Percentiles rank a stretch among this genome's conserved stretches.
Conservation (phyloP, 768 basidiomycete species). For the Hygrocybe punicea region DNA sequence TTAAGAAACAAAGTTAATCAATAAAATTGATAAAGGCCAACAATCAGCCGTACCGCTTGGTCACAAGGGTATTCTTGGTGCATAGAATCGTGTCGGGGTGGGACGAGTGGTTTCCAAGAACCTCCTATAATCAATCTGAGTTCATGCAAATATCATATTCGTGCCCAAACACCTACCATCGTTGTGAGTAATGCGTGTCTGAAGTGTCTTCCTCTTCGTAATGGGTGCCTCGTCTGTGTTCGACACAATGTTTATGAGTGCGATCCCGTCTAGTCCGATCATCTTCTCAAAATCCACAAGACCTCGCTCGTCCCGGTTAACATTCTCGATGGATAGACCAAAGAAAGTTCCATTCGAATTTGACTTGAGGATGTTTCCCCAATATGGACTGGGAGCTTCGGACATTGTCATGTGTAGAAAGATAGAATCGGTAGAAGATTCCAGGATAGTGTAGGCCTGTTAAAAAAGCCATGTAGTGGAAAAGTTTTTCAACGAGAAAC, state of each 20-base stretch:
- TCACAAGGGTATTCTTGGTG: slow-evolving; percentile 70
- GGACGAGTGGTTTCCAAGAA: slow-evolving; percentile 78
- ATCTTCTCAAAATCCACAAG: slow-evolving; percentile 99
- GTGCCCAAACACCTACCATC: slow-evolving; percentile 60
- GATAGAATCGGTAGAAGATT: slow-evolving; percentile 88
- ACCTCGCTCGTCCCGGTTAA: slow-evolving; percentile 83
- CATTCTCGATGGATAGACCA: slow-evolving; percentile 78
- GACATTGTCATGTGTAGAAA: slow-evolving; percentile 97
- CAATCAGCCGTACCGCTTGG: slow-evolving; percentile 48
- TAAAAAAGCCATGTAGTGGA: background rate
- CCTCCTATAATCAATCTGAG: slow-evolving; percentile 50
- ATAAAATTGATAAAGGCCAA: background rate
- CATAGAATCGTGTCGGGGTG: slow-evolving; percentile 73
- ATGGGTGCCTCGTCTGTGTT: slow-evolving; percentile 75
- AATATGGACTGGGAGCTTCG: slow-evolving; percentile 64
- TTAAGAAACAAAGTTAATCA: slow-evolving; percentile 27
- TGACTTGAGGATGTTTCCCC: slow-evolving; percentile 91
- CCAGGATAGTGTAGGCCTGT: slow-evolving; percentile 89
- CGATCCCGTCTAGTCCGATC: slow-evolving; percentile 92
- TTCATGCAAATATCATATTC: background rate
- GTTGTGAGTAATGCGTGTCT: slow-evolving; percentile 91
- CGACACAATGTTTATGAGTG: slow-evolving; percentile 84
- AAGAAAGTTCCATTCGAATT: slow-evolving; percentile 99
- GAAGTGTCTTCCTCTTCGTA: slow-evolving; percentile 68
- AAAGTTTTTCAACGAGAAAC: background rate